Percentiles rank a stretch among this genome's conserved stretches.
phyloP scores from a whole-genome alignment of 768 basidiomycete species.

The Russula virescens region DNA sequence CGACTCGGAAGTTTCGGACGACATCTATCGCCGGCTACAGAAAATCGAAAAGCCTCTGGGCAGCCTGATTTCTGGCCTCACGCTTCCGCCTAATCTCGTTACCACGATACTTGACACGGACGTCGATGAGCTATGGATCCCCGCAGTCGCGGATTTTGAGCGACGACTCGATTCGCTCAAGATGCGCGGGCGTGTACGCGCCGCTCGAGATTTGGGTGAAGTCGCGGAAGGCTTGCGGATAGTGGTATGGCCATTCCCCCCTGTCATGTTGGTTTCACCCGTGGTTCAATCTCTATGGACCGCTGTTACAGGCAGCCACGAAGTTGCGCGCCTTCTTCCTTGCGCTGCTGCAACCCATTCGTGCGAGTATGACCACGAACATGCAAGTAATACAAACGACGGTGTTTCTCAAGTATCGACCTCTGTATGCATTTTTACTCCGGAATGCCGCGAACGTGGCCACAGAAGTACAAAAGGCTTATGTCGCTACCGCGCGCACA shows the following conservation, averaged over 20 bases:
- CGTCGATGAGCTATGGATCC: constrained; percentile 86
- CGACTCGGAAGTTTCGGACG: neutral
- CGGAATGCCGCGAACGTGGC: constrained; percentile 79
- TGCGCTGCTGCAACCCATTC: constrained; percentile 75
- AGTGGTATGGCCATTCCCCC: constrained; percentile 50
- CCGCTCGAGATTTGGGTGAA: constrained; percentile 75
- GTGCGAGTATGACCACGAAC: constrained; percentile 79
- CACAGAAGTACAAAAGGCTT: constrained; percentile 81
- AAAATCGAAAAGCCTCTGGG: constrained; percentile 85
- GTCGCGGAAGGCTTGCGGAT: constrained; percentile 84
- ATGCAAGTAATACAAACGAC: constrained; percentile 90
- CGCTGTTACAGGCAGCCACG: constrained; percentile 61
- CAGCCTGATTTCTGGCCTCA: constrained; percentile 71
- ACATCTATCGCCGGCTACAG: constrained; percentile 37
- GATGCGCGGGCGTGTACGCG: constrained; percentile 75
- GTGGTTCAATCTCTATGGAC: neutral
- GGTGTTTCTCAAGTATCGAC: constrained; percentile 73
- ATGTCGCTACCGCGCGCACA: constrained; percentile 72
- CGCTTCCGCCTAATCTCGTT: constrained; percentile 75
- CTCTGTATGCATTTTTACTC: constrained; percentile 79
- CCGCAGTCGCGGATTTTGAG: constrained; percentile 77
- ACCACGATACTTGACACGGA: constrained; percentile 75
- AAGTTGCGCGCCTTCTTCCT: constrained; percentile 87
- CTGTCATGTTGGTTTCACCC: neutral
- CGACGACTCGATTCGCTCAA: constrained; percentile 60